Evolutionary conservation across 1,284 basidiomycete species (phyloP).

Genomic region (Inonotus obliquus): DNA sequence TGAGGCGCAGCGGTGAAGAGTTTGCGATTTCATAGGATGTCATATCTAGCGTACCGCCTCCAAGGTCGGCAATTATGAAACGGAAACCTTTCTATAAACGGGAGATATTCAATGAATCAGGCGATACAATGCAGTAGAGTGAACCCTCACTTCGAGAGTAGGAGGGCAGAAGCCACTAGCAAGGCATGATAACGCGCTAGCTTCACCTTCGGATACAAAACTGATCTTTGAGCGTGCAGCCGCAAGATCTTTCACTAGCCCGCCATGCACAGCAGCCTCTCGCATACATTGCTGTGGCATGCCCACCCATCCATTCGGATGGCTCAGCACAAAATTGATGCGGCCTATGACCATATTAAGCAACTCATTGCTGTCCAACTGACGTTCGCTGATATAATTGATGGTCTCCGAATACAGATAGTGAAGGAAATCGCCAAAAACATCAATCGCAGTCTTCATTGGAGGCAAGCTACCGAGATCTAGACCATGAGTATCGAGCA

Average conservation of each 20-base stretch:
- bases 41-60: slow-evolving; percentile 75
- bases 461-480: slow-evolving; percentile 60
- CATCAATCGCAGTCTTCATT: slow-evolving; percentile 57
- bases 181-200: slow-evolving; percentile 72
- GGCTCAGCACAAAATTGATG: slow-evolving; percentile 66
- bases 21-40: slow-evolving; percentile 68
- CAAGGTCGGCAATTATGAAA: slow-evolving; percentile 73
- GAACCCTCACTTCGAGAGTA: slow-evolving; percentile 52
- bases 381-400: slow-evolving; percentile 67
- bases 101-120: too few relatives aligned
- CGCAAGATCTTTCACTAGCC: slow-evolving; percentile 62
- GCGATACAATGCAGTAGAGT: too few relatives aligned
- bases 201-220: slow-evolving; percentile 77
- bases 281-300: slow-evolving; percentile 74
- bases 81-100: slow-evolving; percentile 49
- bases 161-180: slow-evolving; percentile 68
- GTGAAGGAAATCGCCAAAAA: slow-evolving; percentile 70
- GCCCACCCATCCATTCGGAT: slow-evolving; percentile 80
- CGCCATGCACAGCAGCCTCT: slow-evolving; percentile 59
- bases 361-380: slow-evolving; percentile 59
- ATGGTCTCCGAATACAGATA: slow-evolving; percentile 69
- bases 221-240: slow-evolving; percentile 62
- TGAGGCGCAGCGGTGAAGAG: slow-evolving; percentile 67
- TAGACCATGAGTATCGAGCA: slow-evolving; percentile 76
- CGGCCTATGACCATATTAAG: slow-evolving; percentile 60